Conservation (phyloP, 345 rosid genomes). For the Heritiera fomes region DNA sequence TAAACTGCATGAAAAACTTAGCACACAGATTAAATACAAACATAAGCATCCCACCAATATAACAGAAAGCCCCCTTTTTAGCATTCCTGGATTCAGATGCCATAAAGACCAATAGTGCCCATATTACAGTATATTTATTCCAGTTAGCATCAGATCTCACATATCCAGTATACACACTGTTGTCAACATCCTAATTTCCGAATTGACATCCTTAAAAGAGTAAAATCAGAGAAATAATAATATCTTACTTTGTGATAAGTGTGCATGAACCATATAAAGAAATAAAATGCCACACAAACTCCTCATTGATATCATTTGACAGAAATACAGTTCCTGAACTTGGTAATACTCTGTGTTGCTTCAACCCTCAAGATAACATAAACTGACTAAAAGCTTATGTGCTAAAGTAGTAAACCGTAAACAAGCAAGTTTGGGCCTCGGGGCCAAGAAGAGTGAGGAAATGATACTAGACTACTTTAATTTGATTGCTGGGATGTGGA, state of each 20-base stretch:
- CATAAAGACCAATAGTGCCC: not conserved
- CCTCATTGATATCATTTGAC: not conserved
- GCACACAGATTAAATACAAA: slow-evolving; percentile 3
- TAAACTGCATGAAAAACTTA: slow-evolving; percentile 54
- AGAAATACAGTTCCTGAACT: not conserved
- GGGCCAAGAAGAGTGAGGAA: not conserved
- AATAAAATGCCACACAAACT: too few relatives aligned
- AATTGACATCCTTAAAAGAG: not conserved
- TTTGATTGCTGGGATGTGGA: not conserved
- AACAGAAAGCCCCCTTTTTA: not conserved
- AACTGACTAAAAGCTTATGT: not conserved
- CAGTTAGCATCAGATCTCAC: not conserved
- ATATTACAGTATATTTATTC: not conserved
- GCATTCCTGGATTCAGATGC: not conserved
- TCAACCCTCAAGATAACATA: not conserved
- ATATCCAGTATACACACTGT: not conserved
- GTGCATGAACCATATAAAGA: not conserved
- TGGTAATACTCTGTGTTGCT: not conserved
- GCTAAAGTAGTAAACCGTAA: not conserved
- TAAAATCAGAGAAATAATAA: not conserved
- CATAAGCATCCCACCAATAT: not conserved
- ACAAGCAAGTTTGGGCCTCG: not conserved
- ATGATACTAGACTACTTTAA: not conserved
- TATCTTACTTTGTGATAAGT: not conserved
- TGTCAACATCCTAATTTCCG: not conserved